Percentiles rank a stretch among this genome's conserved stretches.
These are phyloP conservation scores for Escallonia herrerae DNA, from an alignment of 129 eudicot genomes.

Conservation along the genomic window DNA sequence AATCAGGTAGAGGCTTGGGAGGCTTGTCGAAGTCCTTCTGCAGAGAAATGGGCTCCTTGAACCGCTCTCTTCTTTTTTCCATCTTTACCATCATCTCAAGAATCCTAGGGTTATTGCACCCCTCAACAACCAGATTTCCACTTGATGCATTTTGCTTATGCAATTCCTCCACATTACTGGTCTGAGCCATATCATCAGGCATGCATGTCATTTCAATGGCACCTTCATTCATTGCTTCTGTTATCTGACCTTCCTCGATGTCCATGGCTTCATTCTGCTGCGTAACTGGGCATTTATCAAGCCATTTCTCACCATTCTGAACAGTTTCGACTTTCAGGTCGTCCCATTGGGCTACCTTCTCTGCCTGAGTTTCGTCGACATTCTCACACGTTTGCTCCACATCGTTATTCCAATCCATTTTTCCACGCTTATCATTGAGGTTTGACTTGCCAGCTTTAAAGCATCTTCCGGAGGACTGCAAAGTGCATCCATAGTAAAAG, in stretches of 20 bases:
- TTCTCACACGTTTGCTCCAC: slow-evolving; percentile 5
- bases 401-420: slow-evolving; percentile 9
- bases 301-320: slow-evolving; percentile 15
- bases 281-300: slow-evolving; percentile 6
- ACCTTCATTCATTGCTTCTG: slow-evolving; percentile 27
- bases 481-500: slow-evolving; percentile 10
- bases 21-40: slow-evolving; percentile 24
- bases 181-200: slow-evolving; percentile 3
- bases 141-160: slow-evolving; percentile 11
- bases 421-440: slow-evolving; percentile 13
- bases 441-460: slow-evolving; percentile 12
- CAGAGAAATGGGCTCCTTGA: slow-evolving; percentile 43
- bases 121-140: slow-evolving; percentile 3
- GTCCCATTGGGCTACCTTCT: slow-evolving; percentile 15
- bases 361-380: neutral
- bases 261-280: slow-evolving; percentile 25
- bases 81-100: slow-evolving; percentile 63
- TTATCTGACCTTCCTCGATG: slow-evolving; percentile 59
- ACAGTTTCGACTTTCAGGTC: slow-evolving; percentile 7
- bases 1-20: slow-evolving; percentile 13
- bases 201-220: slow-evolving; percentile 6
- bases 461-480: slow-evolving; percentile 52
- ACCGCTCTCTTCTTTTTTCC: slow-evolving; percentile 81
- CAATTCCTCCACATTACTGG: slow-evolving; percentile 11
- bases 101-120: slow-evolving; percentile 36